Conservation (phyloP, 1,284 basidiomycete species). For the Trichosporon sp. region DNA sequence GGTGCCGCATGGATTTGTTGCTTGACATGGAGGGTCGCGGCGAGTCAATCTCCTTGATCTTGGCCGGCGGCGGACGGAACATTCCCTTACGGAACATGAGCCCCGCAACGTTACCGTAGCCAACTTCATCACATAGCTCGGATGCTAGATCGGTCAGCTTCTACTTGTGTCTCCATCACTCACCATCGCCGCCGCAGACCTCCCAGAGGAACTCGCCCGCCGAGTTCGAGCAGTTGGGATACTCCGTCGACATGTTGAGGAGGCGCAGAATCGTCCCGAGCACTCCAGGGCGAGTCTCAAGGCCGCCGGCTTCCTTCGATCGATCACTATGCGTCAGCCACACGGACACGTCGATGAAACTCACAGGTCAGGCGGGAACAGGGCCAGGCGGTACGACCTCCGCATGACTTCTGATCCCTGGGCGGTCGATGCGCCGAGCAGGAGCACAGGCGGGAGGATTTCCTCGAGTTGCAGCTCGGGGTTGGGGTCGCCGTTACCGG, state of each 20-base stretch:
- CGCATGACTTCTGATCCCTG: conserved; percentile 58
- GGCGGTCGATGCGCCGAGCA: conserved; percentile 66
- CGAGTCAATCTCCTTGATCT: conserved; percentile 49
- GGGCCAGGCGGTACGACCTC: conserved; percentile 56
- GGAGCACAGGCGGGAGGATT: conserved; percentile 63
- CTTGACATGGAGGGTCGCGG: neutral
- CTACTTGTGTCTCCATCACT: conserved; percentile 24
- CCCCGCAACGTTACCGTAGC: conserved; percentile 88
- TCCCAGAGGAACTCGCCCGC: conserved; percentile 81
- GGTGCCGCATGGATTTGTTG: neutral
- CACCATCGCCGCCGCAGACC: conserved; percentile 72
- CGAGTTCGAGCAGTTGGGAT: conserved; percentile 63
- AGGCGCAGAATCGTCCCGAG: conserved; percentile 75
- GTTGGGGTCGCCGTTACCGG: conserved; percentile 23
- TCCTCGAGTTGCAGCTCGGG: conserved; percentile 60
- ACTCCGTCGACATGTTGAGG: conserved; percentile 64
- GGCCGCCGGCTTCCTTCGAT: conserved; percentile 52
- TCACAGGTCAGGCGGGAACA: conserved; percentile 65
- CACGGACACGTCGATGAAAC: conserved; percentile 28
- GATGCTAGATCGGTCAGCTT: conserved; percentile 52
- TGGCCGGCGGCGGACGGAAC: conserved; percentile 53
- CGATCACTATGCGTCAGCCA: conserved; percentile 56
- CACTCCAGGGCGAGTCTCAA: conserved; percentile 65
- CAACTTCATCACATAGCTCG: conserved; percentile 65
- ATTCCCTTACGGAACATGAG: conserved; percentile 85